Conservation (phyloP, 129 eudicot genomes). For the Solidago caesia region DNA sequence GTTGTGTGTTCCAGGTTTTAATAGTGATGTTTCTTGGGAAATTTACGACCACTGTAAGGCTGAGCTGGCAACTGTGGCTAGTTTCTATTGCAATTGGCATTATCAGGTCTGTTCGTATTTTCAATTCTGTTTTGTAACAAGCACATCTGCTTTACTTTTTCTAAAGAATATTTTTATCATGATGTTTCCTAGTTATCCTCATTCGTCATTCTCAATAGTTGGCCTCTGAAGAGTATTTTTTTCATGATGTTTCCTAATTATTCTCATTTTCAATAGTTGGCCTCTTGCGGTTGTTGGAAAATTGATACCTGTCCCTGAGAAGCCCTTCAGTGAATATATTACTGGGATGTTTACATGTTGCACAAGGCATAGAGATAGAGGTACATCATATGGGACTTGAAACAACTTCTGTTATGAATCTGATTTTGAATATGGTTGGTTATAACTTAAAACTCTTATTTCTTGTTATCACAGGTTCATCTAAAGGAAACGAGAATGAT, state of each 20-base stretch:
- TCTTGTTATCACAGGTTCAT: constrained; percentile 22
- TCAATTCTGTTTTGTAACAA: not conserved
- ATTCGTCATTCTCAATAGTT: not conserved
- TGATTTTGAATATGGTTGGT: not conserved
- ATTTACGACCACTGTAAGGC: constrained; percentile 66
- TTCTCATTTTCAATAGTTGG: constrained; percentile 40
- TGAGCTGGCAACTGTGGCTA: constrained; percentile 90
- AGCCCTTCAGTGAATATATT: constrained; percentile 47
- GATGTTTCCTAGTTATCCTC: not conserved
- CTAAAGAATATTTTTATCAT: not conserved
- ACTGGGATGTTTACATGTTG: constrained; percentile 18
- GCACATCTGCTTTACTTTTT: not conserved
- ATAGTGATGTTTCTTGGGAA: constrained; percentile 85
- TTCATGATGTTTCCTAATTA: constrained; percentile 1
- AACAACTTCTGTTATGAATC: not conserved
- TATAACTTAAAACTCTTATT: not conserved
- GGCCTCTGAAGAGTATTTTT: not conserved
- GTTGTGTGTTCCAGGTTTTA: constrained; percentile 43
- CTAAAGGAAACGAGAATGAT: constrained; percentile 22
- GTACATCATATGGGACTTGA: constrained; percentile 16
- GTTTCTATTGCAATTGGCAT: constrained; percentile 63
- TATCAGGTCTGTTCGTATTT: constrained; percentile 54
- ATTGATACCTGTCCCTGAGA: constrained; percentile 58
- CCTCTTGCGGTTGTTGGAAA: constrained; percentile 60
- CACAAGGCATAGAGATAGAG: constrained; percentile 15